These are phyloP conservation scores for Chrysanthemum makinoi DNA, from an alignment of 129 eudicot species.

Conservation along the genomic window DNA sequence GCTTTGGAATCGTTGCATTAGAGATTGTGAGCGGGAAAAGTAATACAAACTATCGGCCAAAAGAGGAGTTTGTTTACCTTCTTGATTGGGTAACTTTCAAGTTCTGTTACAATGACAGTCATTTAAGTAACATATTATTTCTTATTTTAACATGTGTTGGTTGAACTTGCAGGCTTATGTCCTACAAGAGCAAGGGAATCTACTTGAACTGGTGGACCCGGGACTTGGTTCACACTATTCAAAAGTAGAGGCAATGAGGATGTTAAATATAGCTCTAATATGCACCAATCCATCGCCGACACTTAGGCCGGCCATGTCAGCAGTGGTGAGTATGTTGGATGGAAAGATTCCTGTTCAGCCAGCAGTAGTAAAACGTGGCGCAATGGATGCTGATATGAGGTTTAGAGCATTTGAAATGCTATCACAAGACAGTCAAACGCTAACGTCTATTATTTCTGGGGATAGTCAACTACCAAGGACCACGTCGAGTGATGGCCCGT, in stretches of 20 bases:
- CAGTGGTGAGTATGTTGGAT: constrained; percentile 75
- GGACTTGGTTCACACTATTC: constrained; percentile 54
- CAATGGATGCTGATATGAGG: constrained; percentile 41
- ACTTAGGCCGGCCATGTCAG: constrained; percentile 79
- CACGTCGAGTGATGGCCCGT: constrained; percentile 50
- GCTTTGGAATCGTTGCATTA: constrained; percentile 59
- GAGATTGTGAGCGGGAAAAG: constrained; percentile 46
- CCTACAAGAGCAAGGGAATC: constrained; percentile 76
- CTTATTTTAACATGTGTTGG: constrained; percentile 5
- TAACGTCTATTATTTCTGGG: constrained; percentile 32
- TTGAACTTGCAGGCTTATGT: constrained; percentile 57
- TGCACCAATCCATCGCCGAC: constrained; percentile 79
- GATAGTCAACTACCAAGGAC: constrained; percentile 35
- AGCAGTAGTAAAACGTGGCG: constrained; percentile 41
- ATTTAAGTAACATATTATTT: background rate
- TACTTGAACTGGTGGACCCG: constrained; percentile 78
- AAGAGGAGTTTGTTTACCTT: constrained; percentile 57
- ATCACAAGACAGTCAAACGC: constrained; percentile 59
- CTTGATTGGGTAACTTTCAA: constrained; percentile 56
- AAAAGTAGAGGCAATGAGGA: constrained; percentile 56
- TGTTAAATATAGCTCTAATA: constrained; percentile 60
- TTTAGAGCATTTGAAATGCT: constrained; percentile 49
- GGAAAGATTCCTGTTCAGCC: constrained; percentile 64
- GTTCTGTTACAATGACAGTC: background rate
- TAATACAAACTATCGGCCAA: constrained; percentile 50